Percentiles rank a stretch among this genome's conserved stretches.
Conservation (phyloP, 495 filamentous ascomycete species). For the Hypoxylon subgilvum region DNA sequence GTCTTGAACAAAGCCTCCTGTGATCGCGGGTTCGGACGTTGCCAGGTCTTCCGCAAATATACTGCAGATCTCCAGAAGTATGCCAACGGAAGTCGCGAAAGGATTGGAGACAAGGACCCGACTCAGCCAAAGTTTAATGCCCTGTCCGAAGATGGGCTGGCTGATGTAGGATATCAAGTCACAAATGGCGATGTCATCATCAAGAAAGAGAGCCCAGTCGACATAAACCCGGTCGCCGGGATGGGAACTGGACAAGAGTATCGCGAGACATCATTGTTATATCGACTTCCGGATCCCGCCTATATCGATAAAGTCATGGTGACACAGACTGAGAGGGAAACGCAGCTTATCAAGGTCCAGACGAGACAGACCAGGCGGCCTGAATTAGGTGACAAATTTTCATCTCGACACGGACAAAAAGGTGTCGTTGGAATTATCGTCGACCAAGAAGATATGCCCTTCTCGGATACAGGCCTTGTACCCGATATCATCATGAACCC, state of each 20-base stretch:
- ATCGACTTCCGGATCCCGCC: constrained; percentile 80
- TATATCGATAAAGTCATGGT: constrained; percentile 96
- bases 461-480: constrained; percentile 84
- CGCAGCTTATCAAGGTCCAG: constrained; percentile 83
- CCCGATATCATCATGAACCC: constrained; percentile 99
- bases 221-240: constrained; percentile 68
- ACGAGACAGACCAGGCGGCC: constrained; percentile 91
- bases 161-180: constrained; percentile 78
- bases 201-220: constrained; percentile 81
- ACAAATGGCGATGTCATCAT: constrained; percentile 79
- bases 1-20: constrained; percentile 94
- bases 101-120: constrained; percentile 67
- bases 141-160: constrained; percentile 80
- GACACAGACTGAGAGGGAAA: constrained; percentile 81
- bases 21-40: constrained; percentile 92
- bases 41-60: constrained; percentile 93
- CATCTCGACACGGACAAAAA: constrained; percentile 98
- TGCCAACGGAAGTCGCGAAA: constrained; percentile 77
- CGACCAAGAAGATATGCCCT: constrained; percentile 95
- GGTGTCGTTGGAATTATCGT: constrained; percentile 96
- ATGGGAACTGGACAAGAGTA: constrained; percentile 69
- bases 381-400: constrained; percentile 97
- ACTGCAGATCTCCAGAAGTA: constrained; percentile 77
- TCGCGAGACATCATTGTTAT: constrained; percentile 73
- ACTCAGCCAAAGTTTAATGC: constrained; percentile 73